These are phyloP conservation scores for Hypoxylon fuscum DNA, from an alignment of 495 filamentous ascomycete genomes.

Conservation along the genomic window DNA sequence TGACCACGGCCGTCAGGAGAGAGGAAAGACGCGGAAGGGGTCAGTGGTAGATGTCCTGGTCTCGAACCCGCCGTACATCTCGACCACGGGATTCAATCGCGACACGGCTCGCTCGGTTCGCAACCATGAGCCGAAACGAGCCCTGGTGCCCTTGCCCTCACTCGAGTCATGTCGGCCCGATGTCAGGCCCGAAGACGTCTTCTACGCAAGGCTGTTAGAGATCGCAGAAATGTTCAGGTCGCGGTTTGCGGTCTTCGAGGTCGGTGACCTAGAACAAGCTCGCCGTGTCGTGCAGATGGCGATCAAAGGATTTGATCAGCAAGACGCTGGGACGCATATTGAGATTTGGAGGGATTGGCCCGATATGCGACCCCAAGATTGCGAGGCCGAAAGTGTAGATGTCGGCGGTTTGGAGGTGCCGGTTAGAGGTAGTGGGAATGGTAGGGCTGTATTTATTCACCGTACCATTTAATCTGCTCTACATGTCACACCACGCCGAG, in stretches of 20 bases:
- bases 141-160: conserved; percentile 68
- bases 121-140: conserved; percentile 78
- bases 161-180: neutral
- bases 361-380: conserved; percentile 27
- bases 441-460: conserved; percentile 47
- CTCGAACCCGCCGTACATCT: conserved; percentile 94
- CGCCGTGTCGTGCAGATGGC: conserved; percentile 60
- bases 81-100: conserved; percentile 61
- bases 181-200: conserved; percentile 60
- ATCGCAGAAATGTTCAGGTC: conserved; percentile 49
- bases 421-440: conserved; percentile 46
- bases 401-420: conserved; percentile 30
- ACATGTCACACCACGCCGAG: no score
- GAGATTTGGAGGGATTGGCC: conserved; percentile 66
- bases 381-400: conserved; percentile 19
- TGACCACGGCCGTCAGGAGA: neutral
- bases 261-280: conserved; percentile 68
- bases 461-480: neutral
- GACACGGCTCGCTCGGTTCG: conserved; percentile 76
- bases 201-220: conserved; percentile 64
- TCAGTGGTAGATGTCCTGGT: conserved; percentile 73
- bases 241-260: conserved; percentile 64
- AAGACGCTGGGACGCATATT: conserved; percentile 26
- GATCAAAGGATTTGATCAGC: conserved; percentile 28
- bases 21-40: neutral